Evolutionary conservation across 2,329 filamentous ascomycete species (phyloP), one percentile per base, ranked within the genome.

Genomic region (Penicillium sp.): DNA sequence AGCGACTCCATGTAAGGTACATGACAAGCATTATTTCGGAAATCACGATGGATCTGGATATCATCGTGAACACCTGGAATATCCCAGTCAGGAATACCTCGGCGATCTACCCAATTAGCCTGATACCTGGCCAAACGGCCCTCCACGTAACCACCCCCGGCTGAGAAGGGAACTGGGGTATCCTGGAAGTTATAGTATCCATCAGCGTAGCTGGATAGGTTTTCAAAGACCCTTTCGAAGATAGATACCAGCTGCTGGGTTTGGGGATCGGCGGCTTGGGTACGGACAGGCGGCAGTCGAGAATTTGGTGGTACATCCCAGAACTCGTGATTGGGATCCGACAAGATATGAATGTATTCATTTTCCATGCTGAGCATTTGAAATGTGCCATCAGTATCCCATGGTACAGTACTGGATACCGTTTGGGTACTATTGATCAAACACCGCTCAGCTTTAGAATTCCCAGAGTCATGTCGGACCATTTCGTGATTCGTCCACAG

Each of bases 181-280:
- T 12, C 9, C 21, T 46, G 51, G 29, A 23, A 34, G 36, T 46
- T 43, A 7, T 34, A 43, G 21, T 54, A 51, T 23, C 47, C 47
- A n/a, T 39, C 12, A 4, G 8, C 5, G 26, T 54, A 51, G 15
- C 8, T 13, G 4, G 29, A 15, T 18, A 47, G 8, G 20, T 47
- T 49, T 9, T 15, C 2, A 15, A 51, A 32, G 2, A 15, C 43
- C 8, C 2, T 17, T 15, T 43, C 43, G 8, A 51, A 43, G 4
- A 30, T 5, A 1, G 30, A 30, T 7, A 47, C 43, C 23, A 51
- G 23, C 7, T 15, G 32, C 27, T 46, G 46, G 3, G n/a, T 18
- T 10, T 12, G 3, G 13, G 3, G 15, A 15, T 36, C 10, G 2
- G n/a, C 27, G 17, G 27, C 26, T 27, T 8, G 20, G 7, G 17